Conservation (phyloP, 2,329 filamentous ascomycete species). For the Colletotrichum truncatum region DNA sequence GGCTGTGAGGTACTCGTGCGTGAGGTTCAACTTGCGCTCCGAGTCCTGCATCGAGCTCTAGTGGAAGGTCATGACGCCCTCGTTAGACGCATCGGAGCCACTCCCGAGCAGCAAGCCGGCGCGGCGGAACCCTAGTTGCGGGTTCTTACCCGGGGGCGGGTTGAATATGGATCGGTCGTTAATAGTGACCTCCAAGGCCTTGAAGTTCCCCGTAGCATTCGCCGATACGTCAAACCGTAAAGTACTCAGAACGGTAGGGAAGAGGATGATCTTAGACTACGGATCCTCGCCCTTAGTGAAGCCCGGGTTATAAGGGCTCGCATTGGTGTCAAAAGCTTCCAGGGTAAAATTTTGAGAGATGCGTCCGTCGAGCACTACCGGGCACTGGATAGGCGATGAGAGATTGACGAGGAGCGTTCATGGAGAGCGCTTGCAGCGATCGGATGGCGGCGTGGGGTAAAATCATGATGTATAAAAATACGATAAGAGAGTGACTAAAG, state of each 20-base stretch:
- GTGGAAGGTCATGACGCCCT: conserved; percentile 68
- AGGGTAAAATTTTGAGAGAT: conserved; percentile 47
- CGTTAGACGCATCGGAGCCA: conserved; percentile 58
- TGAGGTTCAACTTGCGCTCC: conserved; percentile 61
- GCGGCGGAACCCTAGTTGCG: conserved; percentile 56
- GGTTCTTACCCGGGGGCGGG: conserved; percentile 50
- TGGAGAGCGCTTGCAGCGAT: conserved; percentile 4
- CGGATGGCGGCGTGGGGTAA: conserved; percentile 2
- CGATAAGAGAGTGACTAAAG: background rate
- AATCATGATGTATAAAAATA: background rate
- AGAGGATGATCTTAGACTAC: conserved; percentile 59
- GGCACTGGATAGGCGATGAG: conserved; percentile 45
- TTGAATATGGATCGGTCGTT: conserved; percentile 67
- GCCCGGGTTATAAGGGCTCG: conserved; percentile 56
- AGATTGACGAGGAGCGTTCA: background rate
- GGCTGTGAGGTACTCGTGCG: conserved; percentile 68
- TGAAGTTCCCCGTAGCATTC: conserved; percentile 39
- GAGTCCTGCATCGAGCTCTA: conserved; percentile 65
- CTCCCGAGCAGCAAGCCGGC: conserved; percentile 50
- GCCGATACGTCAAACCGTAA: conserved; percentile 51
- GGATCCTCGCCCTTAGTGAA: conserved; percentile 62
- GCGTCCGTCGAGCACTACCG: conserved; percentile 56
- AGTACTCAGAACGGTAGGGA: conserved; percentile 45
- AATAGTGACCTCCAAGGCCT: conserved; percentile 62
- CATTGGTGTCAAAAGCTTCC: conserved; percentile 53